Conservation (phyloP, 768 basidiomycete genomes). For the Naganishia kalamii region DNA sequence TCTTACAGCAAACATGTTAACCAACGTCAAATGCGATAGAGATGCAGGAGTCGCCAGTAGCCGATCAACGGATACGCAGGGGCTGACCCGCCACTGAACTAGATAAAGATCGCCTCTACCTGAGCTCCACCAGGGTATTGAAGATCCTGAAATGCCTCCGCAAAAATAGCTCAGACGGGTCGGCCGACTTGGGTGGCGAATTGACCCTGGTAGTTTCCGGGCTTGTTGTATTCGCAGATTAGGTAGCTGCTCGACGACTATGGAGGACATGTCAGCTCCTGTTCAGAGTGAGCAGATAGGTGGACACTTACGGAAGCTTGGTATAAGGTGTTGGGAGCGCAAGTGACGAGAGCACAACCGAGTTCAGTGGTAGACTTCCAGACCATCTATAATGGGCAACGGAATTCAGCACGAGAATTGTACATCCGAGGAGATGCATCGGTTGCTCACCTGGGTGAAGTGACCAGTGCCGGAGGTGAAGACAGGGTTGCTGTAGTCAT, state of each 20-base stretch:
- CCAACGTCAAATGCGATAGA: too few species aligned
- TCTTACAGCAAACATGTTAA: too few species aligned
- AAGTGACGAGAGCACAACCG: slow-evolving; percentile 35
- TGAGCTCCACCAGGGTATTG: too few species aligned
- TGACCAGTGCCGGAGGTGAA: slow-evolving; percentile 29
- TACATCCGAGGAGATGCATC: background rate
- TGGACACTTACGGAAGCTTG: slow-evolving; percentile 1
- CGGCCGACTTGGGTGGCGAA: slow-evolving; percentile 24
- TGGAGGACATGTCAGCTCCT: background rate
- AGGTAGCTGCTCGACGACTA: slow-evolving; percentile 19
- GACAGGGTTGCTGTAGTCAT: slow-evolving; percentile 31
- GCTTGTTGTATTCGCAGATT: slow-evolving; percentile 29
- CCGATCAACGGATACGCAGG: too few species aligned
- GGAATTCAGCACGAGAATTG: background rate
- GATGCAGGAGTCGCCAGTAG: too few species aligned
- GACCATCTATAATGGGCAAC: slow-evolving; percentile 19
- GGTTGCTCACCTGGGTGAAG: slow-evolving; percentile 28
- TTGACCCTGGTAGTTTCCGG: slow-evolving; percentile 28
- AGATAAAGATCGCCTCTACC: too few species aligned
- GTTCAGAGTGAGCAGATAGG: background rate
- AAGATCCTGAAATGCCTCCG: too few species aligned
- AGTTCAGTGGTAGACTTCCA: slow-evolving; percentile 37
- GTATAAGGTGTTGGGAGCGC: slow-evolving; percentile 31
- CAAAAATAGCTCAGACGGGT: slow-evolving; percentile 3
- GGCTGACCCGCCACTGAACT: too few species aligned